Evolutionary conservation across 2,329 filamentous ascomycete species (phyloP).

Genomic region (Fusarium nelsonii): DNA sequence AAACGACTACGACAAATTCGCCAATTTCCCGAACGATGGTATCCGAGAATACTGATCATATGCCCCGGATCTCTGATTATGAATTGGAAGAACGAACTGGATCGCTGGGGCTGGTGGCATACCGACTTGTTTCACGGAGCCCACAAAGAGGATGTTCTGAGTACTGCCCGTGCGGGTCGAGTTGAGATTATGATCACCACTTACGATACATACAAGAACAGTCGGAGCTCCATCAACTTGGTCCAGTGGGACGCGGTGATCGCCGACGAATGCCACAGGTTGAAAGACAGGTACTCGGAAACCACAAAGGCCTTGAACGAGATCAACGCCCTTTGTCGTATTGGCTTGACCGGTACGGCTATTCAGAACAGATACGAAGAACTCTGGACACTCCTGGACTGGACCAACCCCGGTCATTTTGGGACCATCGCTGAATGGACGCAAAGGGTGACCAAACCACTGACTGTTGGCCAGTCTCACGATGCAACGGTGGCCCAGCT

Average conservation of each 20-base stretch:
- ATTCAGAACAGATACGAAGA: slow-evolving; percentile 99
- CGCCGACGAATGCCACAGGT: slow-evolving; percentile 90
- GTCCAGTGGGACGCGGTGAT: slow-evolving; percentile 94
- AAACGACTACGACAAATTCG: slow-evolving; percentile 92
- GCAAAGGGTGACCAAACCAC: slow-evolving; percentile 78
- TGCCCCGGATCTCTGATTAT: slow-evolving; percentile 89
- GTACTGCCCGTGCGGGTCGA: slow-evolving; percentile 79
- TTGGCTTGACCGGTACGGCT: slow-evolving; percentile 93
- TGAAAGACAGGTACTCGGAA: slow-evolving; percentile 84
- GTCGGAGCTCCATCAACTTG: slow-evolving; percentile 79
- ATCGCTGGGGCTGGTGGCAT: slow-evolving; percentile 96
- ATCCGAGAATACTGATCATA: slow-evolving; percentile 81
- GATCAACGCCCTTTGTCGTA: slow-evolving; percentile 90
- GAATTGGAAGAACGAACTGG: slow-evolving; percentile 91
- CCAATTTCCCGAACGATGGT: slow-evolving; percentile 75
- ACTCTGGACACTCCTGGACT: slow-evolving; percentile 94
- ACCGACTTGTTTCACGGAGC: slow-evolving; percentile 83
- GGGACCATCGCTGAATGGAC: slow-evolving; percentile 80
- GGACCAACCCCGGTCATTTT: slow-evolving; percentile 87
- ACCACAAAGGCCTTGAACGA: slow-evolving; percentile 89
- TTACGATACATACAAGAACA: slow-evolving; percentile 88
- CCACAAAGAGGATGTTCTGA: slow-evolving; percentile 75
- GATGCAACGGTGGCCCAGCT: slow-evolving; percentile 88
- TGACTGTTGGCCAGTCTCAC: slow-evolving; percentile 91
- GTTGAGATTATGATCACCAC: slow-evolving; percentile 95